phyloP scores from a whole-genome alignment of 345 rosid species.

The Garcia nutans region DNA sequence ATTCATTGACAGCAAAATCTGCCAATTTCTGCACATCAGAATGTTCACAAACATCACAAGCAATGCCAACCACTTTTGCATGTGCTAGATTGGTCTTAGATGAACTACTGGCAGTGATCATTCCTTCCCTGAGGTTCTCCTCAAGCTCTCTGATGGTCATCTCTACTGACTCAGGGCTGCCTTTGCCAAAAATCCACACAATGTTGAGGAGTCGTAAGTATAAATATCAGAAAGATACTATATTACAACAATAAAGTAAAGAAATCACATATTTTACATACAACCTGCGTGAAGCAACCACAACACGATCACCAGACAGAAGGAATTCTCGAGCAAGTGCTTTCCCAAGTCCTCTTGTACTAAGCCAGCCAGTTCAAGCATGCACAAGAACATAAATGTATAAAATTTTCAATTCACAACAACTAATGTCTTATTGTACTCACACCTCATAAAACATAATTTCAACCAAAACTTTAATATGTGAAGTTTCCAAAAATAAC shows the following conservation, averaged over 20 bases:
- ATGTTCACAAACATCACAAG: slow-evolving; percentile 78
- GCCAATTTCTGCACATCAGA: slow-evolving; percentile 71
- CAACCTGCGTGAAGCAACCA: slow-evolving; percentile 90
- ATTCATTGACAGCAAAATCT: slow-evolving; percentile 63
- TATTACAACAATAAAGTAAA: neutral
- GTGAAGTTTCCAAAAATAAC: neutral
- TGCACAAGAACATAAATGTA: slow-evolving; percentile 2
- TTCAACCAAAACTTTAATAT: neutral
- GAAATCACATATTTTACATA: neutral
- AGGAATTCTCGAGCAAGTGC: slow-evolving; percentile 98
- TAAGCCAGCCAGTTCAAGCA: slow-evolving; percentile 36
- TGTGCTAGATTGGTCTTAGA: slow-evolving; percentile 44
- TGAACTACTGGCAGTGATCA: slow-evolving; percentile 41
- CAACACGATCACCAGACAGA: slow-evolving; percentile 86
- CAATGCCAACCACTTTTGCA: slow-evolving; percentile 81
- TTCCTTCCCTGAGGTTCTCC: slow-evolving; percentile 70
- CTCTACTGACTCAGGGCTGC: slow-evolving; percentile 73
- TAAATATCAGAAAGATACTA: neutral
- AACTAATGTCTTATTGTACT: neutral
- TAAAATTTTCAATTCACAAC: slow-evolving; percentile 11
- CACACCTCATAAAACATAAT: neutral
- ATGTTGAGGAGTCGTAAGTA: slow-evolving; percentile 15
- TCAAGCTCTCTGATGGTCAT: slow-evolving; percentile 77
- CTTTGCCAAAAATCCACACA: slow-evolving; percentile 28
- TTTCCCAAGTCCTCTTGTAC: slow-evolving; percentile 90